Evolutionary conservation across 2,329 filamentous ascomycete genomes (phyloP), one percentile per base, ranked within the genome.

Genomic region (Coniochaeta prunicola): DNA sequence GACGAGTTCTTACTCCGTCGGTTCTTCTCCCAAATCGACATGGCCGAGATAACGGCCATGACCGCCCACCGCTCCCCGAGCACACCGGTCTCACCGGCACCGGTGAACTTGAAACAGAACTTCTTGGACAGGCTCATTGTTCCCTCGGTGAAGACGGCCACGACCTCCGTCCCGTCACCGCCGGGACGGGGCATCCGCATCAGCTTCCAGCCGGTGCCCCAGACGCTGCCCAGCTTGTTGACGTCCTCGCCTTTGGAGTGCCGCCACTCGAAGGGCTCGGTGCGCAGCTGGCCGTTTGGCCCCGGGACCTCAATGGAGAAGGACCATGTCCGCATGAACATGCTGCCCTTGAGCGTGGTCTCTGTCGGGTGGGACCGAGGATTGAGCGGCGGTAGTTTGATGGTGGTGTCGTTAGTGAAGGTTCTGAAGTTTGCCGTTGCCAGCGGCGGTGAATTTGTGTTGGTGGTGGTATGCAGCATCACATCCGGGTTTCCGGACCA

Each of bases 231-330:
- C 3, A 77, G 65, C 5, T 61, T 61, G 40, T 63, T 65, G 31
- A 78, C 67, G 40, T 72, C 75, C 4, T 61, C 60, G 45, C 73
- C 72, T 34, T 64, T 64, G 59, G 70, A 72, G 60, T 71, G 68
- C 2, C 76, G 72, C 77, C 77, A 80, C 67, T 78, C 73, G 61
- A 76, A 79, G 19, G 61, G 54, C 63, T 78, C 76, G 24, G 63
- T 59, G 24, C 59, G 58, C n/a, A 57, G 56, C 19, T 36, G 24
- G n/a, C 30, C 59, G 21, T 50, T 56, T 58, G 62, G 64, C 53
- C 66, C 59, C 34, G 69, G 66, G 31, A 74, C 67, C 58, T 74
- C 70, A 57, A 76, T 68, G 38, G 61, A 53, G 59, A 78, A 75
- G n/a, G 59, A 56, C 56, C 71, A 74, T 3, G 59, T 24, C 50